Evolutionary conservation across 176 grass and related monocot genomes (phyloP).

Genomic region (Triticum turgidum): DNA sequence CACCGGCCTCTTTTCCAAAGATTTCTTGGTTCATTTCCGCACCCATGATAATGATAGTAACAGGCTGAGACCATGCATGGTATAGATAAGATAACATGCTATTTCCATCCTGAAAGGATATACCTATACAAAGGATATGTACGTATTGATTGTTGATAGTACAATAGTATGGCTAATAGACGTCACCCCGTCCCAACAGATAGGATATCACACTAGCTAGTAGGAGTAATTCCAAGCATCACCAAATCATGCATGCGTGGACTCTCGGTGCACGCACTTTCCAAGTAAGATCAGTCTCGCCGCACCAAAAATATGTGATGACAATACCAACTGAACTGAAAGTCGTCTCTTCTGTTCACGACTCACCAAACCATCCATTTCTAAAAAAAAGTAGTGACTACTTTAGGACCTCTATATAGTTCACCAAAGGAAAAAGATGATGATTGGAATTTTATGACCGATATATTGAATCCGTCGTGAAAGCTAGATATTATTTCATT

Average conservation of each 20-base stretch:
- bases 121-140: neutral
- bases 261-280: neutral
- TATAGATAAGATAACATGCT: neutral
- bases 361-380: neutral
- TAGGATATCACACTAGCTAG: neutral
- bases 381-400: neutral
- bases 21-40: neutral
- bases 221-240: neutral
- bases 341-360: neutral
- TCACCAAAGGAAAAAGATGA: too few species aligned
- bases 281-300: neutral
- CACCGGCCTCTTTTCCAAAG: neutral
- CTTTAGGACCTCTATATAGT: neutral
- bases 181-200: neutral
- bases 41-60: neutral
- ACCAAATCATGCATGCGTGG: neutral
- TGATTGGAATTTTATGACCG: too few species aligned
- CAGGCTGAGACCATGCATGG: neutral
- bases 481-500: too few species aligned
- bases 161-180: neutral
- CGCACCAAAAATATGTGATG: neutral
- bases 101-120: neutral
- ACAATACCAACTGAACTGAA: neutral
- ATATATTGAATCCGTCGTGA: too few species aligned
- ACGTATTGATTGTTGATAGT: neutral